Percentiles rank a stretch among this genome's conserved stretches.
phyloP scores from a whole-genome alignment of 1,284 basidiomycete species.

The Hemileia vastatrix region DNA sequence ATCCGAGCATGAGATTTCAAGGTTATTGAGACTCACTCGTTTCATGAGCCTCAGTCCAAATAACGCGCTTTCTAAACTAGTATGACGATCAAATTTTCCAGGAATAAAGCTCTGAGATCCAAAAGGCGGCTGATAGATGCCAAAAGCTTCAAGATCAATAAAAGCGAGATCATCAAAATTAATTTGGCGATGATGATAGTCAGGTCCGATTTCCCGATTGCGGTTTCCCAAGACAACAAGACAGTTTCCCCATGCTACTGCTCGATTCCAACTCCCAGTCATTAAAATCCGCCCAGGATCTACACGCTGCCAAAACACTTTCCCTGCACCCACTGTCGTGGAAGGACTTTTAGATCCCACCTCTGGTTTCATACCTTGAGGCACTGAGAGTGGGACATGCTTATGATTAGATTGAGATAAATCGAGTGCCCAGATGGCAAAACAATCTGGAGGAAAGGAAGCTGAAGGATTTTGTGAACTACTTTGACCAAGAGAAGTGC shows the following conservation, averaged over 20 bases:
- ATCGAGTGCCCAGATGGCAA: slow-evolving; percentile 37
- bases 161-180: slow-evolving; percentile 85
- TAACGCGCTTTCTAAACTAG: slow-evolving; percentile 3
- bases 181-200: slow-evolving; percentile 57
- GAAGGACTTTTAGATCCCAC: slow-evolving; percentile 62
- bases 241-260: slow-evolving; percentile 70
- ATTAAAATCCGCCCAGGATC: slow-evolving; percentile 39
- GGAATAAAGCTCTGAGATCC: slow-evolving; percentile 50
- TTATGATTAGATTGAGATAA: slow-evolving; percentile 78
- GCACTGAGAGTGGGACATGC: slow-evolving; percentile 69
- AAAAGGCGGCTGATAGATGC: slow-evolving; percentile 73
- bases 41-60: slow-evolving; percentile 1
- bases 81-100: slow-evolving; percentile 28
- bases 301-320: slow-evolving; percentile 20
- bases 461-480: slow-evolving; percentile 62
- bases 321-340: slow-evolving; percentile 44
- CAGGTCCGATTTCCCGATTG: slow-evolving; percentile 72
- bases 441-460: slow-evolving; percentile 72
- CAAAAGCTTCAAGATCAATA: slow-evolving; percentile 82
- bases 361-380: slow-evolving; percentile 46
- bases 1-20: slow-evolving; percentile 10
- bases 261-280: slow-evolving; percentile 77
- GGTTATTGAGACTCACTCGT: slow-evolving; percentile 2
- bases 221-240: slow-evolving; percentile 81
- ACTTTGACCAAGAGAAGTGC: slow-evolving; percentile 34